These are phyloP conservation scores for Boletus reticulatus DNA, from an alignment of 768 basidiomycete genomes.

Conservation along the genomic window DNA sequence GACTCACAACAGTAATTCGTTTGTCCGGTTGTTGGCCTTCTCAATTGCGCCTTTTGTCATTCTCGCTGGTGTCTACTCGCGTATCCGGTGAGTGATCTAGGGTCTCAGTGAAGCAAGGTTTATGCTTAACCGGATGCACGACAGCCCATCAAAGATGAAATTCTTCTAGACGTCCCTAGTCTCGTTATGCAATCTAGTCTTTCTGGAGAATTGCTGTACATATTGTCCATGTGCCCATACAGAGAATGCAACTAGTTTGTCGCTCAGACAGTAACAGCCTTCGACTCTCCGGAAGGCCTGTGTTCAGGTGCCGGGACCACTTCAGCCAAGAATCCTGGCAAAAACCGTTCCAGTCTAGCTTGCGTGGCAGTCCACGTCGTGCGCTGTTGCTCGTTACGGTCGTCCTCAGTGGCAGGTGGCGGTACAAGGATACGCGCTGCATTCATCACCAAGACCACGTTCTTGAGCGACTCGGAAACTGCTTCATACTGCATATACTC, in stretches of 20 bases:
- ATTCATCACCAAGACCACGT: constrained; percentile 94
- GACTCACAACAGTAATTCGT: constrained; percentile 31
- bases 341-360: constrained; percentile 84
- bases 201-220: not conserved
- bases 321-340: constrained; percentile 84
- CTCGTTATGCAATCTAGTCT: not conserved
- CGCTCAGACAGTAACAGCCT: constrained; percentile 10
- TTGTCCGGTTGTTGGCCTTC: constrained; percentile 50
- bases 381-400: constrained; percentile 57
- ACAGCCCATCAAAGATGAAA: constrained; percentile 65
- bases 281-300: constrained; percentile 13
- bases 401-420: constrained; percentile 37
- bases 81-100: constrained; percentile 47
- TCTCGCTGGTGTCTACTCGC: constrained; percentile 41
- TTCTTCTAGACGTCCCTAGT: constrained; percentile 34
- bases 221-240: constrained; percentile 1
- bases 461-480: constrained; percentile 94
- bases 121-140: not conserved
- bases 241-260: constrained; percentile 1
- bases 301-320: constrained; percentile 48
- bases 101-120: not conserved
- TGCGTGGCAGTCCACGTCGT: constrained; percentile 84
- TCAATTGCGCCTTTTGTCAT: constrained; percentile 52
- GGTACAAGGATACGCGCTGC: constrained; percentile 82
- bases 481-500: constrained; percentile 73